Percentiles rank a stretch among this genome's conserved stretches.
Evolutionary conservation across 2,329 filamentous ascomycete species (phyloP).

Genomic region (Penicillium capsulatum): DNA sequence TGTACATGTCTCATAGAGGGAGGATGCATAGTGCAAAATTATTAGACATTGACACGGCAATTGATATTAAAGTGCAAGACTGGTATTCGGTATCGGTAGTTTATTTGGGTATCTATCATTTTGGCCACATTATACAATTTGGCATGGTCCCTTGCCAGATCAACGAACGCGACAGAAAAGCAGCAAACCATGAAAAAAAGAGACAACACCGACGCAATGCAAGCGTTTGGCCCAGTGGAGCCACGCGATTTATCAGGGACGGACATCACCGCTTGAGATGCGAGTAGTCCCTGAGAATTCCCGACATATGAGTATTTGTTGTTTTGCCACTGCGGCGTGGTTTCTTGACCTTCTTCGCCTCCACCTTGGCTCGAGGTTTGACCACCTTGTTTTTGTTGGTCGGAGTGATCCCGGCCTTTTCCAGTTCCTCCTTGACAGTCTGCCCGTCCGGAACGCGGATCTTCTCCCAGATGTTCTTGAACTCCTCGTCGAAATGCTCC

Average conservation of each 20-base stretch:
- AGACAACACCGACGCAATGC: slow-evolving; percentile 23
- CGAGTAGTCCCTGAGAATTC: slow-evolving; percentile 71
- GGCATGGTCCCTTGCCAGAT: background rate
- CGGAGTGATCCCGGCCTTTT: slow-evolving; percentile 74
- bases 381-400: slow-evolving; percentile 73
- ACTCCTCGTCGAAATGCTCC: slow-evolving; percentile 74
- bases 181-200: background rate
- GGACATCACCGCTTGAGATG: slow-evolving; percentile 40
- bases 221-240: slow-evolving; percentile 1
- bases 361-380: slow-evolving; percentile 52
- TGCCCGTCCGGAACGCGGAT: slow-evolving; percentile 71
- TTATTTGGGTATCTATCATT: slow-evolving; percentile 22
- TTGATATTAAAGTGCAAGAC: too few species aligned
- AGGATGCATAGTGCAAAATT: too few species aligned
- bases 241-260: background rate
- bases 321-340: slow-evolving; percentile 70
- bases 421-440: slow-evolving; percentile 71
- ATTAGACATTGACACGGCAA: too few species aligned
- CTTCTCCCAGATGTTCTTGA: slow-evolving; percentile 76
- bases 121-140: slow-evolving; percentile 15
- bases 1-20: too few species aligned
- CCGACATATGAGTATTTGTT: slow-evolving; percentile 82
- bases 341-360: slow-evolving; percentile 71
- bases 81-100: too few species aligned
- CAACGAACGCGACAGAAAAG: background rate